Base-by-base conservation (phyloP, 306 rosid species). In the Dalbergia cultrata region DNA sequence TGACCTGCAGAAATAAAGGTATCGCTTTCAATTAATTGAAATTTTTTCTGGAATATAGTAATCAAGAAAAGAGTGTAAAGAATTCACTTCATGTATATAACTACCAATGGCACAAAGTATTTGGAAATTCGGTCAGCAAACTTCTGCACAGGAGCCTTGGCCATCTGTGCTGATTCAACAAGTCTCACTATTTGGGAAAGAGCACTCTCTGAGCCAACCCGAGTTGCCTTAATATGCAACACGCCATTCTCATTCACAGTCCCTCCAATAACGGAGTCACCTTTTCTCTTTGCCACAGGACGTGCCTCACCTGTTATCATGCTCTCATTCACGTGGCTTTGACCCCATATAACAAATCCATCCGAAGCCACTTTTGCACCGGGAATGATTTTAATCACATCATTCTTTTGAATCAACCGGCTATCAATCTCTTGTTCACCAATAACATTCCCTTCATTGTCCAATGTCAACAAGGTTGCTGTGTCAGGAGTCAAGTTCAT, bases 261-360 rank as follows among this genome's bases (percentile, higher is more conserved):
- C 16, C 95, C 95, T 75, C 97, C 97, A 33, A 92, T 92, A 53
- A 92, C 97, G 13, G 79, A 56, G 49, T 86, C 93, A 22, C 91
- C 97, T 13, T 85, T 80, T 17, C 70, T 79, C 86, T 92, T 92
- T 0, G 81, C 81, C 54, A 89, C 91, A 0, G 95, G 91, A 16
- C 72, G 69, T 21, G 95, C 88, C 77, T 92, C 95, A n/a, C 97
- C 97, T 0, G 97, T 92, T 69, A 92, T 92, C 97, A 92, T 90
- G 79, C 95, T 92, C 87, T 92, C 95, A 78, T 92, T 92, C 44
- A 92, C 88, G 37, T 89, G 89, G 74, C 95, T 92, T 34, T 86
- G 87, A 18, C 97, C 97, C 95, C 95, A 86, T 4, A 77, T 39
- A 19, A 90, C 92, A 50, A 71, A 34, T 21, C 97, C 97, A 85